Evolutionary conservation across 805 yeast genomes (phyloP).

Genomic region (Yamadazyma akitaensis): DNA sequence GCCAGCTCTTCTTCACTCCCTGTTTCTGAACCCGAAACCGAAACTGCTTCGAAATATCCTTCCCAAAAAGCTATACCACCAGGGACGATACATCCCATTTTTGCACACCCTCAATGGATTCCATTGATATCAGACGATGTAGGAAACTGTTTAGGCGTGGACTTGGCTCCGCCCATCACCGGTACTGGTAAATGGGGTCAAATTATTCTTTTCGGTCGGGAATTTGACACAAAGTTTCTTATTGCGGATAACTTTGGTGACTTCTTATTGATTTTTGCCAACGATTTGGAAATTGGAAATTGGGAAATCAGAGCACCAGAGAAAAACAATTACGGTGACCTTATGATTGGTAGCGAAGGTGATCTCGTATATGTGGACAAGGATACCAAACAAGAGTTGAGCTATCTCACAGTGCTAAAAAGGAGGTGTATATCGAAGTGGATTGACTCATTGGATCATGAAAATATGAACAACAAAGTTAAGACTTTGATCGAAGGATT

Average conservation of each 20-base stretch:
- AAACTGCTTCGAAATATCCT: constrained; percentile 5
- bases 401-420: constrained; percentile 41
- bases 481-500: constrained; percentile 17
- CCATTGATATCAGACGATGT: constrained; percentile 84
- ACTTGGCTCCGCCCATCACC: constrained; percentile 60
- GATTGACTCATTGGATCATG: constrained; percentile 24
- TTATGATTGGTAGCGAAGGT: constrained; percentile 68
- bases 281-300: constrained; percentile 82
- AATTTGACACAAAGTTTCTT: constrained; percentile 84
- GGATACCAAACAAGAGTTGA: constrained; percentile 41
- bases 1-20: constrained; percentile 1
- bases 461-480: constrained; percentile 12
- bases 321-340: constrained; percentile 43
- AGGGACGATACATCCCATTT: constrained; percentile 64
- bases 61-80: constrained; percentile 69
- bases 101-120: constrained; percentile 91
- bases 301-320: constrained; percentile 67
- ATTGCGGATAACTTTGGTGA: constrained; percentile 89
- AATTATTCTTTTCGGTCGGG: constrained; percentile 89
- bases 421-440: constrained; percentile 31
- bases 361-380: constrained; percentile 68
- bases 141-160: constrained; percentile 91
- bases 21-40: constrained; percentile 1
- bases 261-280: constrained; percentile 76
- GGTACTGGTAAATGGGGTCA: constrained; percentile 78